These are phyloP conservation scores for Eragrostis curvula DNA, from an alignment of 176 grass and related monocot species.

Conservation along the genomic window DNA sequence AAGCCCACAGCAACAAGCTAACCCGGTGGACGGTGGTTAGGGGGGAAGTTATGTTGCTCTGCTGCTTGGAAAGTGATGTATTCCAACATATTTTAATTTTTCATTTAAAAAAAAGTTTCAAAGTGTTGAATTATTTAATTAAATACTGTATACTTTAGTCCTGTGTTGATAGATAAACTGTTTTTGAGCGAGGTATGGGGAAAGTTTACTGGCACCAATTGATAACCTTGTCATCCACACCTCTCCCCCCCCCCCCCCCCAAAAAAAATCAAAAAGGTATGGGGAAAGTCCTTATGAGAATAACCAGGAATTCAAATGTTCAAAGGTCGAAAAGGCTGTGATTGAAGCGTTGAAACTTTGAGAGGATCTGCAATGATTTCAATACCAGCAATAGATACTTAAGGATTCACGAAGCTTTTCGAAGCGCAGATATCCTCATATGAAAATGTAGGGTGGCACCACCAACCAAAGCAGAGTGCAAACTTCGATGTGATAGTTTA, in stretches of 20 bases:
- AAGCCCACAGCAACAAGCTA: slow-evolving; percentile 14
- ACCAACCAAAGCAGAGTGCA: slow-evolving; percentile 24
- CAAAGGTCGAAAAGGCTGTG: background rate
- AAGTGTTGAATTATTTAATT: background rate
- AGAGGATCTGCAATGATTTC: slow-evolving; percentile 13
- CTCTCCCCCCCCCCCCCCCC: no score
- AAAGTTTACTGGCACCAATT: background rate
- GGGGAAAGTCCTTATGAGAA: background rate
- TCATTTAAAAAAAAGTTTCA: background rate
- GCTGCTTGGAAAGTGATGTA: slow-evolving; percentile 10
- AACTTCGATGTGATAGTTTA: slow-evolving; percentile 17
- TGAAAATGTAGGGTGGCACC: slow-evolving; percentile 4
- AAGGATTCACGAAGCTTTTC: background rate
- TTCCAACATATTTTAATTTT: background rate
- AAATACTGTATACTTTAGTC: background rate
- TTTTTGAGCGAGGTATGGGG: background rate
- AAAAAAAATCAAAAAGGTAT: no score
- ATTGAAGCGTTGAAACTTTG: slow-evolving; percentile 23
- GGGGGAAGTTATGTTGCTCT: slow-evolving; percentile 18
- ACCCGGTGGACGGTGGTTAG: slow-evolving; percentile 17
- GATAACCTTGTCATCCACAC: no score
- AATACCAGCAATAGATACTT: background rate
- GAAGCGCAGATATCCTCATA: background rate
- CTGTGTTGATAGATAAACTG: background rate
- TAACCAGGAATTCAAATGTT: background rate